Evolutionary conservation across 441 rosid species (phyloP).

Genomic region (Erodium trifolium): DNA sequence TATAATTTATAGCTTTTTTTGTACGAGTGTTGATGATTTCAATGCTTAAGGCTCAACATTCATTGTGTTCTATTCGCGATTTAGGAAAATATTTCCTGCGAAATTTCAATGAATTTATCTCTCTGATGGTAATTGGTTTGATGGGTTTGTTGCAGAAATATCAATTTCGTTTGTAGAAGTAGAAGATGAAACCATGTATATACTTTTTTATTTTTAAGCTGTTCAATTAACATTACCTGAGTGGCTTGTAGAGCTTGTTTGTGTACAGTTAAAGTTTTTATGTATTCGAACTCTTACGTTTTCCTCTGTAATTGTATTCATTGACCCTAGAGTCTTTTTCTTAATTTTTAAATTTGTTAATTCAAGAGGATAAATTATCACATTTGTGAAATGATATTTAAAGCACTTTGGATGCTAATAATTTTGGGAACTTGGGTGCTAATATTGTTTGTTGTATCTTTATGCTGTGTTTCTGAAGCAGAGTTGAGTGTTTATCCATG

Average conservation of each 20-base stretch:
- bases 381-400: neutral
- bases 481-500: constrained; percentile 24
- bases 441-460: neutral
- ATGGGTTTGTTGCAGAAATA: neutral
- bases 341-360: neutral
- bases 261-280: neutral
- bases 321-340: neutral
- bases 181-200: neutral
- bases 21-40: neutral
- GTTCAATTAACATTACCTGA: neutral
- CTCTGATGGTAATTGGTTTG: neutral
- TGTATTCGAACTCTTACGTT: too few relatives aligned
- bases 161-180: neutral
- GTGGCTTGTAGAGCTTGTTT: neutral
- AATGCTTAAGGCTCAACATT: neutral
- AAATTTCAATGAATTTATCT: neutral
- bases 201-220: neutral
- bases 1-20: neutral
- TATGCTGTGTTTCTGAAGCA: neutral
- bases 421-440: neutral
- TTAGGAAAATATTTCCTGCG: neutral
- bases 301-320: neutral
- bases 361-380: neutral
- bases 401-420: neutral
- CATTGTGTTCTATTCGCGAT: neutral